phyloP scores from a whole-genome alignment of 148 eudicot species.

The Spergularia marina region DNA sequence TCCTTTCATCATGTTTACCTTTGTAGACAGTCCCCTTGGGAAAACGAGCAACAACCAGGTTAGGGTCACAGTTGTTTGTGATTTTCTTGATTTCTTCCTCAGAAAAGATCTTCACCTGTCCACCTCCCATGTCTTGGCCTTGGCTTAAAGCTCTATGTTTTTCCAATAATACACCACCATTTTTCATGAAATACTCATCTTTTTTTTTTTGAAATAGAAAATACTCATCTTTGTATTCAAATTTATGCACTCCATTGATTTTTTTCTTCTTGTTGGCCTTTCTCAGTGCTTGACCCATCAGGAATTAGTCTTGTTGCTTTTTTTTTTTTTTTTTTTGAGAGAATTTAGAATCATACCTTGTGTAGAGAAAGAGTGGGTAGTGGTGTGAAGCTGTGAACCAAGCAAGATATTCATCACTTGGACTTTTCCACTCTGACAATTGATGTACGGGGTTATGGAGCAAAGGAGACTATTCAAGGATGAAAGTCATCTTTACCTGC shows the following conservation, averaged over 20 bases:
- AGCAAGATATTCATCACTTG: too few species aligned
- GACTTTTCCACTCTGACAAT: too few species aligned
- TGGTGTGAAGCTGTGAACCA: too few species aligned
- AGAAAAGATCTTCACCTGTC: conserved; percentile 14
- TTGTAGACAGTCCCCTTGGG: conserved; percentile 20
- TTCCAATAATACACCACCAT: conserved; percentile 27
- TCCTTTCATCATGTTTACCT: conserved; percentile 20
- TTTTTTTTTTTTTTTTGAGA: too few species aligned
- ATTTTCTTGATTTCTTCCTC: conserved; percentile 11
- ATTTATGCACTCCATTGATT: not conserved
- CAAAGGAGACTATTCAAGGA: too few species aligned
- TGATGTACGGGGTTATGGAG: too few species aligned
- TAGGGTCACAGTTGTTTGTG: conserved; percentile 22
- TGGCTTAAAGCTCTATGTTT: conserved; percentile 16
- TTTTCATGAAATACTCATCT: conserved; percentile 21
- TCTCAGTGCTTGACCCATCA: conserved; percentile 13
- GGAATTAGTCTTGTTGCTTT: too few species aligned
- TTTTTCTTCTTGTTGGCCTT: not conserved
- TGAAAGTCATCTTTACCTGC: too few species aligned
- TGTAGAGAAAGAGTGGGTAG: too few species aligned
- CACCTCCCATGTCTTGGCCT: conserved; percentile 1
- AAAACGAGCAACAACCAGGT: conserved; percentile 15
- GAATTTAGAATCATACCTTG: too few species aligned
- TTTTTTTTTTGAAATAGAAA: too few species aligned
- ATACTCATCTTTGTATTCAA: conserved; percentile 14